phyloP scores from a whole-genome alignment of 148 eudicot species.

The Hydrangea macrophylla region DNA sequence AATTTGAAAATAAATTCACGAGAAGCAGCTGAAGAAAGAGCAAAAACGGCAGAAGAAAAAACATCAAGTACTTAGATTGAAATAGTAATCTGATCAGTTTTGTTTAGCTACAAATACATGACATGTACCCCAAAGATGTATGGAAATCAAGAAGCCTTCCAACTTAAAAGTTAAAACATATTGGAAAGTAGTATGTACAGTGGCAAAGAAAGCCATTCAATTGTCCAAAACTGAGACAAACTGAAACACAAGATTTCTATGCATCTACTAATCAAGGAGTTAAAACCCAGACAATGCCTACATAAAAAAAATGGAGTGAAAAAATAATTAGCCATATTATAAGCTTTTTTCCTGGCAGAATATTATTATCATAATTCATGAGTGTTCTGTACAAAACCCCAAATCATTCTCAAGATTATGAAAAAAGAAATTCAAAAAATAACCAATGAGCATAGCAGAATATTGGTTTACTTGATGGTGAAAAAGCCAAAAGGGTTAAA shows the following conservation, averaged over 20 bases:
- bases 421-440: background rate
- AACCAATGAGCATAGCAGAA: background rate
- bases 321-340: background rate
- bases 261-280: background rate
- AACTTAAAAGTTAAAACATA: background rate
- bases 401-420: background rate
- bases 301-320: background rate
- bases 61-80: background rate
- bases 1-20: background rate
- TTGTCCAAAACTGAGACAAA: background rate
- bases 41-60: too few species aligned
- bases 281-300: constrained; percentile 2
- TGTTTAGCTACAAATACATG: too few species aligned
- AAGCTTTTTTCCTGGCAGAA: background rate
- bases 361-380: background rate
- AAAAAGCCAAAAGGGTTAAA: background rate
- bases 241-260: background rate
- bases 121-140: background rate
- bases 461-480: background rate
- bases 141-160: background rate
- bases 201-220: background rate
- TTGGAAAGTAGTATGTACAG: background rate
- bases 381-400: background rate
- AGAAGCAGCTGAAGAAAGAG: too few species aligned
- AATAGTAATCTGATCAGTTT: background rate